Base-by-base conservation (phyloP, 2,329 filamentous ascomycete species). In the Exophiala oligosperma region DNA sequence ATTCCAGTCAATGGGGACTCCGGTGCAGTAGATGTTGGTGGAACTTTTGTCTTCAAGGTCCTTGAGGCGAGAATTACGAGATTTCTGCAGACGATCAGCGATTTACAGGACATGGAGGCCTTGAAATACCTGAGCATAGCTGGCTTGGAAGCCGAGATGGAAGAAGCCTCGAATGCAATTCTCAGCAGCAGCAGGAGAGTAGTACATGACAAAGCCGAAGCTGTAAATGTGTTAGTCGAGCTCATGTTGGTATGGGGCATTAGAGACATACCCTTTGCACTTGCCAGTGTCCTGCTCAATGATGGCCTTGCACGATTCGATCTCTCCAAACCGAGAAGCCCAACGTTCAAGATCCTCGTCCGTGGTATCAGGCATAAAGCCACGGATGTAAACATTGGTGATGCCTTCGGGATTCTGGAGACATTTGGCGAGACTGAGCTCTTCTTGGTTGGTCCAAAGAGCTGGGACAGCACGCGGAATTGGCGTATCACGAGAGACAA, bases 301-400 rank as follows among this genome's bases (percentile, higher is more conserved):
- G 76, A 99, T 99, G 12, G 95, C 94, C 81, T 99, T 99, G 70
- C 92, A 97, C 65, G 92, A 96, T 77, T 96, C 91, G 57, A 99
- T 94, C 60, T 89, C 87, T 43, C 94, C 95, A 71, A 97, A 99
- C 51, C 93, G 90, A 66, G 85, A 81, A 44, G 93, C 89, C 76
- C 94, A 97, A 44, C 82, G 81, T 67, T 89, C 84, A 17, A 99
- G 80, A 71, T 95, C 88, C 50, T 95, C 90, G 69, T 99, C 94
- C 49, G 95, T 94, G 0, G 93, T 99, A 68, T 95, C 93, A 0
- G 94, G 93, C 64, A 96, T 90, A 62, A 99, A 87, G 17, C 95
- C 95, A 61, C 94, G 91, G 64, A 99, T 97, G 79, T 99, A 99
- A 64, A 99, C 93, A 70, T 99, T 99, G 63, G 92, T 94, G 71